Conservation (phyloP, 306 rosid species). For the Cucumis hystrix region DNA sequence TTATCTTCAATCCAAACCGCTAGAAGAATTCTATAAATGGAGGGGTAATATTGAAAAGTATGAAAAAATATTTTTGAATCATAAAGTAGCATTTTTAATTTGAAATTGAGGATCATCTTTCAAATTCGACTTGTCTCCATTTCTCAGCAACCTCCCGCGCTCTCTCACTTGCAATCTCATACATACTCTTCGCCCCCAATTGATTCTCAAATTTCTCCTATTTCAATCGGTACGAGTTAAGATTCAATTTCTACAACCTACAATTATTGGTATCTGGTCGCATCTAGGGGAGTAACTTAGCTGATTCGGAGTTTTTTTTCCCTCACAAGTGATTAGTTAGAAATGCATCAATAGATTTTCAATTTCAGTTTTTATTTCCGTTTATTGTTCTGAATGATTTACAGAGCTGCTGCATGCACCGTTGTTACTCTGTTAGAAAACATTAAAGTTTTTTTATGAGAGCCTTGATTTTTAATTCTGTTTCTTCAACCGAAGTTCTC, state of each 20-base stretch:
- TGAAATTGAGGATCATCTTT: background rate
- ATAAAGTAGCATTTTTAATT: background rate
- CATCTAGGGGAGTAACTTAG: background rate
- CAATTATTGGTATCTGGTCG: background rate
- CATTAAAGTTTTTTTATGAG: background rate
- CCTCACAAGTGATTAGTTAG: background rate
- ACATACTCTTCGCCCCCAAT: background rate
- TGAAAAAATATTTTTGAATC: no score
- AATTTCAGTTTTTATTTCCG: background rate
- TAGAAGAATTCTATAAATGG: no score
- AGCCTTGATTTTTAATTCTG: background rate
- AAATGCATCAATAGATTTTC: background rate
- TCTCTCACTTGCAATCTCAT: background rate
- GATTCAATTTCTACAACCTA: background rate
- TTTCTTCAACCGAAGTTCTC: background rate
- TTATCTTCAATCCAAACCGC: no score
- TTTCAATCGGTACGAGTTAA: background rate
- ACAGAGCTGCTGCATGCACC: background rate
- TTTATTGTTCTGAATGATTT: background rate
- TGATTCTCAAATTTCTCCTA: background rate
- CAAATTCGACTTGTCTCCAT: background rate
- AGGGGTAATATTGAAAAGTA: no score
- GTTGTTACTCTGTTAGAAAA: background rate
- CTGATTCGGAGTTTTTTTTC: background rate
- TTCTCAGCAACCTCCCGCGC: background rate